Evolutionary conservation across 2,329 filamentous ascomycete species (phyloP).

Genomic region (Clarireedia paspali): DNA sequence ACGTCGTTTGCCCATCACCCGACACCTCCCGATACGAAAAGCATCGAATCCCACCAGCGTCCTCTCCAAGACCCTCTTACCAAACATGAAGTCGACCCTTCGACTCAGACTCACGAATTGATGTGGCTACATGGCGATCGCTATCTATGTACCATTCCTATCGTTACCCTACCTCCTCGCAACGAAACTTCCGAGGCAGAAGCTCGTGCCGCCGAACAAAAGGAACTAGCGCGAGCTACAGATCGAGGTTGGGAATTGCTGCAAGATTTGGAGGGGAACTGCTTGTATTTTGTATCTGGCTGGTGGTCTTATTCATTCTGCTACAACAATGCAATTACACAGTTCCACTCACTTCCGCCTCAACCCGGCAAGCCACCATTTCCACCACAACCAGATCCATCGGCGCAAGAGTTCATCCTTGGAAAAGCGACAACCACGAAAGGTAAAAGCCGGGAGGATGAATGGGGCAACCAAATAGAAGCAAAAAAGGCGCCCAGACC

Average conservation of each 20-base stretch:
- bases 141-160: slow-evolving; percentile 60
- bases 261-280: slow-evolving; percentile 58
- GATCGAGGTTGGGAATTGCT: slow-evolving; percentile 61
- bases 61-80: slow-evolving; percentile 3
- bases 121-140: slow-evolving; percentile 50
- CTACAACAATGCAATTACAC: slow-evolving; percentile 61
- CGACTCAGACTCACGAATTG: slow-evolving; percentile 42
- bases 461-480: slow-evolving; percentile 27
- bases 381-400: slow-evolving; percentile 59
- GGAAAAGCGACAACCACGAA: slow-evolving; percentile 41
- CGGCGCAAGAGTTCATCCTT: slow-evolving; percentile 54
- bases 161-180: slow-evolving; percentile 38
- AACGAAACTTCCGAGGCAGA: slow-evolving; percentile 42
- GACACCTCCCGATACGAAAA: slow-evolving; percentile 18
- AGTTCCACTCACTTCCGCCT: slow-evolving; percentile 63
- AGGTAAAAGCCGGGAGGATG: slow-evolving; percentile 29
- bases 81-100: slow-evolving; percentile 18
- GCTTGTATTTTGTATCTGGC: slow-evolving; percentile 62
- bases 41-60: slow-evolving; percentile 18
- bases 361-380: slow-evolving; percentile 52
- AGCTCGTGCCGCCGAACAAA: slow-evolving; percentile 51
- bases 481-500: slow-evolving; percentile 19
- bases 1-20: slow-evolving; percentile 19
- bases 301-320: slow-evolving; percentile 77
- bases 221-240: slow-evolving; percentile 59